Conservation (phyloP, 2,329 filamentous ascomycete genomes). For the Fusarium foetens region DNA sequence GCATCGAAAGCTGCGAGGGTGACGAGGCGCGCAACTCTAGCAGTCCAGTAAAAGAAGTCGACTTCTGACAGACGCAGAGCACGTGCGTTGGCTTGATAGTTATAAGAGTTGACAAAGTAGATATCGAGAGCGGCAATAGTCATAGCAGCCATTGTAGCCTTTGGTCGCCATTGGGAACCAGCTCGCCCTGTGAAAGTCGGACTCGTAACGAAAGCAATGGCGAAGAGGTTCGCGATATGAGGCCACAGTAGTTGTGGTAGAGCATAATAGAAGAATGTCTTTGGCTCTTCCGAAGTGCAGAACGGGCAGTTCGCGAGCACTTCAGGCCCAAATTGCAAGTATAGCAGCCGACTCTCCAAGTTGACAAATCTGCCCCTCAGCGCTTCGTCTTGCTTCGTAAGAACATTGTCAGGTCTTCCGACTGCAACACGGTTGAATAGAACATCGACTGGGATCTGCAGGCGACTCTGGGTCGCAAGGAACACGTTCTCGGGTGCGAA, state of each 20-base stretch:
- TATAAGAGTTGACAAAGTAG: constrained; percentile 72
- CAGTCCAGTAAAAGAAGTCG: constrained; percentile 77
- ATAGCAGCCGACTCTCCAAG: constrained; percentile 79
- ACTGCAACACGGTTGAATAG: constrained; percentile 79
- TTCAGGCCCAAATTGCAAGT: constrained; percentile 83
- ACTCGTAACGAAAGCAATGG: constrained; percentile 80
- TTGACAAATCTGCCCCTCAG: constrained; percentile 76
- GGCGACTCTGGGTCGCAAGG: constrained; percentile 76
- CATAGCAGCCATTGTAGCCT: constrained; percentile 72
- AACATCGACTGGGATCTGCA: constrained; percentile 86
- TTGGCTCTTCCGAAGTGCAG: constrained; percentile 76
- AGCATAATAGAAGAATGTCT: constrained; percentile 82
- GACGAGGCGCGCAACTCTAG: constrained; percentile 70
- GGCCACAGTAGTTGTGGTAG: constrained; percentile 77
- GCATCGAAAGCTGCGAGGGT: constrained; percentile 73
- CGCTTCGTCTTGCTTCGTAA: constrained; percentile 69
- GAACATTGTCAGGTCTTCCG: constrained; percentile 58
- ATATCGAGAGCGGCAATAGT: constrained; percentile 71
- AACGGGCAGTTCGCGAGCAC: constrained; percentile 82
- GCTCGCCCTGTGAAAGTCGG: constrained; percentile 70
- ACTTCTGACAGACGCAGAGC: constrained; percentile 71
- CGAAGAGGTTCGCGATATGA: constrained; percentile 81
- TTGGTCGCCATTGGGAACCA: constrained; percentile 74
- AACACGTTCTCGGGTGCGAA: constrained; percentile 87
- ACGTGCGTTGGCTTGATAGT: constrained; percentile 70